Evolutionary conservation across 805 yeast genomes (phyloP).

Genomic region (Myxozyma kluyveri): DNA sequence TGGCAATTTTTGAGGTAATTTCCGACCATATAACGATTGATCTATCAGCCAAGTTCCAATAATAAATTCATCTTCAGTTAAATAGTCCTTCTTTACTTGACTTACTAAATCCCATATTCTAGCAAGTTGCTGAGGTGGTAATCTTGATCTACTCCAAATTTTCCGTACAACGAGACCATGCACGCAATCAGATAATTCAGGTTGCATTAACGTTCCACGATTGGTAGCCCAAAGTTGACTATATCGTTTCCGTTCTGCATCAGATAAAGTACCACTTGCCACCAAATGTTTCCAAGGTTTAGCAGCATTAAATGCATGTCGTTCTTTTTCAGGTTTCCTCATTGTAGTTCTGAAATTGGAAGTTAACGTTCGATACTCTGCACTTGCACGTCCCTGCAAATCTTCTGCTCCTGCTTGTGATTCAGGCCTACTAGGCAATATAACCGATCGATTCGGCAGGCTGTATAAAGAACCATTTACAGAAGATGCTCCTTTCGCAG

Average conservation of each 20-base stretch:
- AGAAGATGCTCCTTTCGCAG: not conserved
- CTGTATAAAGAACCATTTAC: not conserved
- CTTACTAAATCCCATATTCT: constrained; percentile 70
- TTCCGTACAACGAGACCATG: constrained; percentile 58
- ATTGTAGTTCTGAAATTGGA: constrained; percentile 27
- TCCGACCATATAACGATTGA: constrained; percentile 90
- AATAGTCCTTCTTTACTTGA: constrained; percentile 57
- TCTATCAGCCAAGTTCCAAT: constrained; percentile 99
- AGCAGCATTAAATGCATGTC: constrained; percentile 28
- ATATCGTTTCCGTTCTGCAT: constrained; percentile 76
- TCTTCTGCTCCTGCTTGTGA: not conserved
- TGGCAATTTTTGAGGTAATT: constrained; percentile 69
- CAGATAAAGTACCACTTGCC: constrained; percentile 35
- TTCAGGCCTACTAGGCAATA: not conserved
- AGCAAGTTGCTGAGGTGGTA: constrained; percentile 59
- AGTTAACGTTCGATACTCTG: constrained; percentile 1
- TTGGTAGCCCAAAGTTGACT: constrained; percentile 95
- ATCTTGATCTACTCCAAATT: constrained; percentile 75
- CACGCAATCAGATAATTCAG: constrained; percentile 20
- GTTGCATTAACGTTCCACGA: constrained; percentile 48
- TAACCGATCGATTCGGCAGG: not conserved
- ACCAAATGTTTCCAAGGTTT: constrained; percentile 32
- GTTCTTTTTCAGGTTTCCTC: constrained; percentile 29
- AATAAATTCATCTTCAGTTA: constrained; percentile 76
- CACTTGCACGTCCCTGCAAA: too few relatives aligned